These are phyloP conservation scores for Chionographis japonica DNA, from an alignment of 106 monocot species.

Conservation along the genomic window DNA sequence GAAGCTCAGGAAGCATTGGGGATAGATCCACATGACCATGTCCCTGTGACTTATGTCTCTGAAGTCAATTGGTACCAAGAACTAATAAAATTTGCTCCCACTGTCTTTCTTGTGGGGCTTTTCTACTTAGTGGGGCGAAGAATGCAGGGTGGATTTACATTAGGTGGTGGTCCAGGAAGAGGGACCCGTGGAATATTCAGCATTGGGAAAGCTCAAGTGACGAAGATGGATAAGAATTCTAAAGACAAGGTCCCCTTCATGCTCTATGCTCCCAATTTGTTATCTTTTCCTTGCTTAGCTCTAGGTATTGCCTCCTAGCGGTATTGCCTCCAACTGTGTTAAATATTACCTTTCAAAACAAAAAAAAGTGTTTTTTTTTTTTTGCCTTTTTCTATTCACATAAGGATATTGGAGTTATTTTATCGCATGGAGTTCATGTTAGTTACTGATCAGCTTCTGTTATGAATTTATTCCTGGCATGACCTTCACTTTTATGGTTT, in stretches of 20 bases:
- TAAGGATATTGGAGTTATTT: no score
- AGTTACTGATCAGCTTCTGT: no score
- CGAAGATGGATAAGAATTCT: constrained; percentile 92
- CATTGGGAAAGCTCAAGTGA: constrained; percentile 92
- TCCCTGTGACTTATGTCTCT: constrained; percentile 78
- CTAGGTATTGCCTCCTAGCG: neutral
- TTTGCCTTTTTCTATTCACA: no score
- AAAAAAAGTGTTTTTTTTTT: no score
- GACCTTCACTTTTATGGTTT: no score
- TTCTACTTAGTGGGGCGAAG: constrained; percentile 56
- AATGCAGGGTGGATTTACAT: constrained; percentile 72
- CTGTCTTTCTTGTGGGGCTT: constrained; percentile 55
- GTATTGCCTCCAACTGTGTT: neutral
- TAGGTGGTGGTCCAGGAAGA: constrained; percentile 57
- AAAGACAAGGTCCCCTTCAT: constrained; percentile 69
- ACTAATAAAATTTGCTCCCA: constrained; percentile 73
- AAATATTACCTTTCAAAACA: no score
- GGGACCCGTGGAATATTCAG: constrained; percentile 81
- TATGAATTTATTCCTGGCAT: no score
- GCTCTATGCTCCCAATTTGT: neutral
- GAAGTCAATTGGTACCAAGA: constrained; percentile 75
- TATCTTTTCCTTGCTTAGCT: neutral
- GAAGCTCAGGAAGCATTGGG: constrained; percentile 81
- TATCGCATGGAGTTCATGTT: no score
- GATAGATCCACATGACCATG: constrained; percentile 70